phyloP scores from a whole-genome alignment of 345 rosid genomes.

The Erysimum cheiranthoides region DNA sequence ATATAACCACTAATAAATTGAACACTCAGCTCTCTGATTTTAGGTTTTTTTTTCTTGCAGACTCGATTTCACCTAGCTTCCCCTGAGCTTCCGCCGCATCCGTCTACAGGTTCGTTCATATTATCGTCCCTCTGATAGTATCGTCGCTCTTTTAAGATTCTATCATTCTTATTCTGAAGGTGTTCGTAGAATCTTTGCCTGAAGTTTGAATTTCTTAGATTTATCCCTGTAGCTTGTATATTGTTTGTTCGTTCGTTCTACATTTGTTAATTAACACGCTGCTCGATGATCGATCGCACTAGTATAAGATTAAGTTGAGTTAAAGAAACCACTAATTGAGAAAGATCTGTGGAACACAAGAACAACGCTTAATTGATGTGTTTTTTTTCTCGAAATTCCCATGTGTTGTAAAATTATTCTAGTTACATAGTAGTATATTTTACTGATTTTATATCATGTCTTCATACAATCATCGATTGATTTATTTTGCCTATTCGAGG shows the following conservation, averaged over 20 bases:
- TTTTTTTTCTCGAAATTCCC: neutral
- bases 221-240: neutral
- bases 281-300: neutral
- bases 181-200: neutral
- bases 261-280: neutral
- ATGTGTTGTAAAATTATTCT: neutral
- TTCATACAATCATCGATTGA: too few relatives aligned
- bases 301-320: neutral
- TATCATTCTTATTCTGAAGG: neutral
- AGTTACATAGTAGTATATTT: too few relatives aligned
- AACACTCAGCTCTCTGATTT: neutral
- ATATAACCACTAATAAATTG: conserved; percentile 6
- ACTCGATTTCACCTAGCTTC: conserved; percentile 10
- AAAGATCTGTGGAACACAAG: neutral
- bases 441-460: too few relatives aligned
- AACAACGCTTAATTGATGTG: neutral
- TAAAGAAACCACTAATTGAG: neutral
- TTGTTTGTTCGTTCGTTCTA: neutral
- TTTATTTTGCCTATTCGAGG: conserved; percentile 16
- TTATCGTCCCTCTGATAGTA: neutral
- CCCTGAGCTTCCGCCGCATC: conserved; percentile 35
- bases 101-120: conserved; percentile 37
- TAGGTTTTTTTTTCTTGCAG: conserved; percentile 31
- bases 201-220: neutral
- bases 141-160: neutral